phyloP scores from a whole-genome alignment of 768 basidiomycete genomes.

The Kwoniella bestiolae region DNA sequence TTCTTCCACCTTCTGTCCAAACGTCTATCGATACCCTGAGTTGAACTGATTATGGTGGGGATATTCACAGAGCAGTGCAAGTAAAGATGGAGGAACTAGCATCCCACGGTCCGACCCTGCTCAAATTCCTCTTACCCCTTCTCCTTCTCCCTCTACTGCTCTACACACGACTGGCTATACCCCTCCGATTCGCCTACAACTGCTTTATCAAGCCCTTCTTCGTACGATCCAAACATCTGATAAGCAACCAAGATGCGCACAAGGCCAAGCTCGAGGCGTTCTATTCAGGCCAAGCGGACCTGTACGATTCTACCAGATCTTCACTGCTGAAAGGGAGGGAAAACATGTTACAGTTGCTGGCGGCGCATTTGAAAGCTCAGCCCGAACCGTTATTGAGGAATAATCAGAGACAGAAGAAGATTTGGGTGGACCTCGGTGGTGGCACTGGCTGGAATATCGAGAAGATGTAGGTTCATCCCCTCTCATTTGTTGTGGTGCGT shows the following conservation, averaged over 20 bases:
- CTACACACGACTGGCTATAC: constrained; percentile 23
- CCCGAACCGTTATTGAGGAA: constrained; percentile 16
- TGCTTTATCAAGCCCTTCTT: constrained; percentile 59
- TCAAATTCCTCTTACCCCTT: constrained; percentile 21
- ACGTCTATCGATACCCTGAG: too few species aligned
- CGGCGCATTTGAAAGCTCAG: constrained; percentile 66
- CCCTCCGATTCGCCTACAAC: constrained; percentile 55
- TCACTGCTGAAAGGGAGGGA: constrained; percentile 70
- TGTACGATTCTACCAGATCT: constrained; percentile 72
- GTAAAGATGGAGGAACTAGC: constrained; percentile 14
- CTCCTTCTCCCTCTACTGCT: constrained; percentile 28
- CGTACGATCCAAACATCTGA: neutral
- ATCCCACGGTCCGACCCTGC: neutral
- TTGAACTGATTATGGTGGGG: too few species aligned
- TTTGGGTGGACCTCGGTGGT: constrained; percentile 81
- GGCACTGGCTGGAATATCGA: constrained; percentile 78
- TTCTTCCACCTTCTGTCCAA: too few species aligned
- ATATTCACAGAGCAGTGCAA: constrained; percentile 2
- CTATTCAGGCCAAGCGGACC: constrained; percentile 70
- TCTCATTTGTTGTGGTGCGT: neutral
- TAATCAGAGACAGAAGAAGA: constrained; percentile 58
- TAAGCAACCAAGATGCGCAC: constrained; percentile 34
- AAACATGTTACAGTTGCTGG: constrained; percentile 72
- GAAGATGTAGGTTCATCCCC: constrained; percentile 59
- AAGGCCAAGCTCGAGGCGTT: constrained; percentile 61